A percentile compares a stretch with the other conserved stretches of the same genome.
phyloP scores from a whole-genome alignment of 768 basidiomycete species.

The Suillus subluteus region DNA sequence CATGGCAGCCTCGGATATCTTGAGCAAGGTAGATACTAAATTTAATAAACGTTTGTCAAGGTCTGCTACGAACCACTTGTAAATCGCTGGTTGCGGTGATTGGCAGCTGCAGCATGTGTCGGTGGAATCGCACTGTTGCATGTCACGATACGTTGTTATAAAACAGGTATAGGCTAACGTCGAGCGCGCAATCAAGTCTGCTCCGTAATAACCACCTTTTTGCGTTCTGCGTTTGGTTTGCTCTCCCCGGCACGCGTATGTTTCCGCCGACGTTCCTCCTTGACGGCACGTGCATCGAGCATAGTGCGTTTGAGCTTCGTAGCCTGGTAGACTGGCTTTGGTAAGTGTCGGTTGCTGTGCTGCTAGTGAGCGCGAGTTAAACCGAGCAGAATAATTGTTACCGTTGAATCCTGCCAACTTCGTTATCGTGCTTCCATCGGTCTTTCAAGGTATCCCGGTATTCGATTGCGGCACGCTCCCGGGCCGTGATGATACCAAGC shows the following conservation, averaged over 20 bases:
- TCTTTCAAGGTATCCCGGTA: constrained; percentile 88
- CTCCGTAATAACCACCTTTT: constrained; percentile 83
- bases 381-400: constrained; percentile 38
- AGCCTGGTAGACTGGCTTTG: constrained; percentile 90
- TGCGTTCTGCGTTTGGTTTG: constrained; percentile 91
- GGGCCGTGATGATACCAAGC: constrained; percentile 86
- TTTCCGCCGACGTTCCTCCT: constrained; percentile 90
- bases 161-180: not conserved
- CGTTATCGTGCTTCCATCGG: constrained; percentile 83
- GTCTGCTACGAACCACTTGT: not conserved
- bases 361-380: constrained; percentile 9
- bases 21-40: not conserved
- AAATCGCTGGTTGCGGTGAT: not conserved
- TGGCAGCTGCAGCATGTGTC: not conserved
- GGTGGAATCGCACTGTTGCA: not conserved
- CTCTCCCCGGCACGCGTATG: constrained; percentile 85
- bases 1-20: not conserved
- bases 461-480: constrained; percentile 90
- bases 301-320: constrained; percentile 89
- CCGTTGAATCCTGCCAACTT: constrained; percentile 84
- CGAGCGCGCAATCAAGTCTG: constrained; percentile 46
- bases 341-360: constrained; percentile 76
- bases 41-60: not conserved
- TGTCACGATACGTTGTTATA: not conserved
- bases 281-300: constrained; percentile 86